Evolutionary conservation across 306 rosid genomes (phyloP).

Genomic region (Ammopiptanthus mongolicus): DNA sequence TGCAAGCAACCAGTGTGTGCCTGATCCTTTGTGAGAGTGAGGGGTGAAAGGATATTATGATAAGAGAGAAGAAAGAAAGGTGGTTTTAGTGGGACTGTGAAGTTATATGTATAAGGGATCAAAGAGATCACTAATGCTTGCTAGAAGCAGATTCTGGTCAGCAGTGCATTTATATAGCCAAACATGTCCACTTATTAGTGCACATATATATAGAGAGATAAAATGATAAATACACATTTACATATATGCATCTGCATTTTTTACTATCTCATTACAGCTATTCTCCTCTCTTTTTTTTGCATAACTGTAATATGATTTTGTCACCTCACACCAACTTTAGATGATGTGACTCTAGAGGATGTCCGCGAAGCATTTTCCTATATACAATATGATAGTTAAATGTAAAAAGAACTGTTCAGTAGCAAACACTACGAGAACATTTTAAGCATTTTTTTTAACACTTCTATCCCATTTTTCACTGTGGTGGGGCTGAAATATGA

Average conservation of each 20-base stretch:
- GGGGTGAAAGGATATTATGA: neutral
- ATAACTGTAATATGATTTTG: too few species aligned
- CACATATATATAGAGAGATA: neutral
- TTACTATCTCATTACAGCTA: too few species aligned
- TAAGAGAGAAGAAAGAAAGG: constrained; percentile 4
- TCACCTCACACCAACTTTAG: too few species aligned
- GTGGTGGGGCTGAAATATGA: constrained; percentile 21
- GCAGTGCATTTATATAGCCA: constrained; percentile 12
- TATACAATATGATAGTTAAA: neutral
- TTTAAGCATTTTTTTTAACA: neutral
- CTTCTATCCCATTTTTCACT: neutral
- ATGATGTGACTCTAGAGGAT: too few species aligned
- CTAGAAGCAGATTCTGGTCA: constrained; percentile 14
- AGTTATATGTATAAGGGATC: constrained; percentile 11
- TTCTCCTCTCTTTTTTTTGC: too few species aligned
- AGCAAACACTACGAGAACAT: neutral
- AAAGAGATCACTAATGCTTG: constrained; percentile 25
- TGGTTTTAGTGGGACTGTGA: neutral
- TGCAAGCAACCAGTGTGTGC: neutral
- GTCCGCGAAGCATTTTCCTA: too few species aligned
- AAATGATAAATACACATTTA: neutral
- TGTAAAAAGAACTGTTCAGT: neutral
- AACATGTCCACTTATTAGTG: neutral
- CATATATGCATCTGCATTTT: too few species aligned
- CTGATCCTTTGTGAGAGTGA: constrained; percentile 7